phyloP scores from a whole-genome alignment of 176 grass and related monocot genomes.

The Triticum dicoccoides region DNA sequence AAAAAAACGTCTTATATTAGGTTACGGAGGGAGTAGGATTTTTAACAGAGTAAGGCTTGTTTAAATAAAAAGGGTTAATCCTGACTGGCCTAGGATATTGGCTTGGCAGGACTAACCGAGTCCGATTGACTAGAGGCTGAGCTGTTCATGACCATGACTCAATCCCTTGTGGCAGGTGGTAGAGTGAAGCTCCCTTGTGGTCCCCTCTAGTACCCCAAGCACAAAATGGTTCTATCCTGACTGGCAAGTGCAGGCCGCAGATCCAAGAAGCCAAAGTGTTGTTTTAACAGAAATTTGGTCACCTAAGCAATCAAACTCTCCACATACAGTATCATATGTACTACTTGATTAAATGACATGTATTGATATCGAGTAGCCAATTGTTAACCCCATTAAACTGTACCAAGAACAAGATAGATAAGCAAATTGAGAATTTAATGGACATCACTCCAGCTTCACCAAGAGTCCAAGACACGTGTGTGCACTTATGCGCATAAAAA shows the following conservation, averaged over 20 bases:
- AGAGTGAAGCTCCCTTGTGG: not conserved
- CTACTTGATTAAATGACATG: constrained; percentile 1
- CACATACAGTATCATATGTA: not conserved
- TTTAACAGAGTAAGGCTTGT: not conserved
- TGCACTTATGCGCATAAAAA: not conserved
- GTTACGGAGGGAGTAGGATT: not conserved
- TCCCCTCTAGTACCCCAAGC: not conserved
- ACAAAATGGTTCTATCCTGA: not conserved
- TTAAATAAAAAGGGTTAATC: not conserved
- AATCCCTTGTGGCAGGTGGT: not conserved
- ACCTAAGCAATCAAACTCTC: not conserved
- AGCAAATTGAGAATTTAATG: not conserved
- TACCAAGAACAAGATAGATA: not conserved
- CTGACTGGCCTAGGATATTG: not conserved
- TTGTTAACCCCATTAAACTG: not conserved
- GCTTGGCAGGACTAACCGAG: not conserved
- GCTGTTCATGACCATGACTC: not conserved
- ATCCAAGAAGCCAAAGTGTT: not conserved
- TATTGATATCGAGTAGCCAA: not conserved
- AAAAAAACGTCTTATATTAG: too few relatives aligned
- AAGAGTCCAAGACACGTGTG: not conserved
- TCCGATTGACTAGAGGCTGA: not conserved
- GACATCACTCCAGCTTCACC: not conserved
- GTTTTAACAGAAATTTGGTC: not conserved
- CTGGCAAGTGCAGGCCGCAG: not conserved